These are phyloP conservation scores for Brassica balearica DNA, from an alignment of 441 rosid genomes.

Conservation along the genomic window DNA sequence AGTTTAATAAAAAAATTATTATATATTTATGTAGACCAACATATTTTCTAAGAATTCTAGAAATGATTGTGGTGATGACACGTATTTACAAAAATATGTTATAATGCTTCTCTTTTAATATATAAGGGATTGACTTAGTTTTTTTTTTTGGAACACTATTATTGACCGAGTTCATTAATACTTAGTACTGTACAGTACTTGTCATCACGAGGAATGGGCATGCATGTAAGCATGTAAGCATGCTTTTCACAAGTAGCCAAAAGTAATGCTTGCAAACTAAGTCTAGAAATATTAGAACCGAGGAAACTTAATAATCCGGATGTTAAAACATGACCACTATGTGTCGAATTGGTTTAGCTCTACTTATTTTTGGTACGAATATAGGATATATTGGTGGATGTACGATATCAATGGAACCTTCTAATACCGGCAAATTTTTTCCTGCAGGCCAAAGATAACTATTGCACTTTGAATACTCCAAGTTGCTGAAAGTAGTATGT, in stretches of 20 bases:
- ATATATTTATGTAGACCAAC: too few relatives aligned
- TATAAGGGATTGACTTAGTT: too few relatives aligned
- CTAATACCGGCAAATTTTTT: background rate
- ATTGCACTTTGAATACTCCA: slow-evolving; percentile 33
- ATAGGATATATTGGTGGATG: background rate
- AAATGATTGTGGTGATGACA: too few relatives aligned
- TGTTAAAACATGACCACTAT: slow-evolving; percentile 8
- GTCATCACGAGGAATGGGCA: background rate
- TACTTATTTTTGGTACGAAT: slow-evolving; percentile 8
- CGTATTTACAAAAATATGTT: too few relatives aligned
- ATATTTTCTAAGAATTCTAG: too few relatives aligned
- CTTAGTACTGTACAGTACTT: background rate
- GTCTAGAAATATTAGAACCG: background rate
- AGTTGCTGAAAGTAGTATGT: slow-evolving; percentile 35
- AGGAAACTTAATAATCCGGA: background rate
- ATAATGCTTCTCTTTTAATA: too few relatives aligned
- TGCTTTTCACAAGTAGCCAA: background rate
- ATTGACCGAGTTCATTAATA: background rate
- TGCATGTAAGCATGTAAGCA: background rate
- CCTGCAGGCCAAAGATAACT: slow-evolving; percentile 10
- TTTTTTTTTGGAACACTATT: too few relatives aligned
- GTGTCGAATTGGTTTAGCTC: background rate
- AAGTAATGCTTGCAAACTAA: background rate
- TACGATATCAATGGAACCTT: slow-evolving; percentile 15
- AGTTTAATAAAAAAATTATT: too few relatives aligned